These are phyloP conservation scores for Kockovaella imperatae DNA, from an alignment of 768 basidiomycete species.

Conservation along the genomic window DNA sequence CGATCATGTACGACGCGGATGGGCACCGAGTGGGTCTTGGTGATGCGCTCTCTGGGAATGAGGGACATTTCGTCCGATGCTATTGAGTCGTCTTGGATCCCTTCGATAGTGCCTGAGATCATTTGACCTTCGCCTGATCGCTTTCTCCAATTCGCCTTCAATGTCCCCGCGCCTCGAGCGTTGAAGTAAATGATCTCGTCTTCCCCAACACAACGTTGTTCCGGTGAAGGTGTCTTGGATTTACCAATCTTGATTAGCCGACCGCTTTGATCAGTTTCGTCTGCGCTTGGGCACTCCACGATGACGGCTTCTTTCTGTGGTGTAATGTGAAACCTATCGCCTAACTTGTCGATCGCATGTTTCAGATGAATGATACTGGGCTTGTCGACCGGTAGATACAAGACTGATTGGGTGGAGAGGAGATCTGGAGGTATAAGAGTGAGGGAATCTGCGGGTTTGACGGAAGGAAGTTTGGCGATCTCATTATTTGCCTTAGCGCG, in stretches of 20 bases:
- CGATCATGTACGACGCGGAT: slow-evolving; percentile 25
- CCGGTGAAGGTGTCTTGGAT: slow-evolving; percentile 49
- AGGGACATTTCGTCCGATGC: slow-evolving; percentile 18
- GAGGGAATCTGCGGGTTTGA: slow-evolving; percentile 40
- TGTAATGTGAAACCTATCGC: slow-evolving; percentile 63
- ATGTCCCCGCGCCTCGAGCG: slow-evolving; percentile 34
- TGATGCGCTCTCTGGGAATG: slow-evolving; percentile 20
- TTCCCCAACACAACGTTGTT: slow-evolving; percentile 38
- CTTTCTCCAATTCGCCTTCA: slow-evolving; percentile 35
- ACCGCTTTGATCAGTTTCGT: slow-evolving; percentile 45
- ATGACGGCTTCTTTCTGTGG: slow-evolving; percentile 58
- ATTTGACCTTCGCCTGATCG: slow-evolving; percentile 18
- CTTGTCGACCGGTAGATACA: slow-evolving; percentile 62
- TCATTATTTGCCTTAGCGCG: slow-evolving; percentile 9
- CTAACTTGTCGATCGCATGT: slow-evolving; percentile 61
- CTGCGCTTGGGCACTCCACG: slow-evolving; percentile 72
- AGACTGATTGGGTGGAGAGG: slow-evolving; percentile 66
- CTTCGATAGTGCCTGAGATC: slow-evolving; percentile 32
- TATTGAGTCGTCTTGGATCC: slow-evolving; percentile 30
- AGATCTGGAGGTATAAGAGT: slow-evolving; percentile 48
- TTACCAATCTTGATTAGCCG: slow-evolving; percentile 56
- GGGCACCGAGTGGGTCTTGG: slow-evolving; percentile 34
- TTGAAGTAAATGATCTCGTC: slow-evolving; percentile 31
- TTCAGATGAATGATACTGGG: slow-evolving; percentile 71
- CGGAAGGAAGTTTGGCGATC: slow-evolving; percentile 28